phyloP scores from a whole-genome alignment of 2,329 filamentous ascomycete species.

The Ophiostoma montium region DNA sequence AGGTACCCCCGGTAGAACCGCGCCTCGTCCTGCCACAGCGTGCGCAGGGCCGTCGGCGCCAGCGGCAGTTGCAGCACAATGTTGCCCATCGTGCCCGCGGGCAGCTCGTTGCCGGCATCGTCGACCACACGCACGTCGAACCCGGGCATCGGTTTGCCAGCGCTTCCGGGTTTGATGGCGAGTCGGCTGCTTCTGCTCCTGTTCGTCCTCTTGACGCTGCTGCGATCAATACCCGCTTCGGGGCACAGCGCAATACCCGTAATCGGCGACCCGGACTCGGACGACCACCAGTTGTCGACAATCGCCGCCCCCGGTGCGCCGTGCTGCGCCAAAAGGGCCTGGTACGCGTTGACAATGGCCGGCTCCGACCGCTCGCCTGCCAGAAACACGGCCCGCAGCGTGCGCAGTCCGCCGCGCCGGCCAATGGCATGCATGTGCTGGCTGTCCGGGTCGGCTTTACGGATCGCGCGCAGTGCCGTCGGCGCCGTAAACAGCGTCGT shows the following conservation, averaged over 20 bases:
- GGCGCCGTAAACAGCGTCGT: constrained; percentile 78
- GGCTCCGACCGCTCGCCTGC: constrained; percentile 86
- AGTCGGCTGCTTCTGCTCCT: constrained; percentile 22
- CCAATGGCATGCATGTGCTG: constrained; percentile 49
- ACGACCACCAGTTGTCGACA: constrained; percentile 49
- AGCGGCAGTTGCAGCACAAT: constrained; percentile 75
- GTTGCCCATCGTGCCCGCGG: constrained; percentile 71
- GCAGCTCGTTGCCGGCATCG: constrained; percentile 59
- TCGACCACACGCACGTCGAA: constrained; percentile 80
- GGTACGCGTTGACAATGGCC: constrained; percentile 68
- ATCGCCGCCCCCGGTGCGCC: constrained; percentile 47
- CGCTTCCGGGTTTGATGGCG: constrained; percentile 65
- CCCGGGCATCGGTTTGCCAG: constrained; percentile 81
- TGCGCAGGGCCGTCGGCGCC: constrained; percentile 74
- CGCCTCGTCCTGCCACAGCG: constrained; percentile 72
- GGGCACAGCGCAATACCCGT: constrained; percentile 42
- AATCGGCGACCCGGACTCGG: constrained; percentile 44
- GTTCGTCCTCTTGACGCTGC: constrained; percentile 20
- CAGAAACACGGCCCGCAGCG: constrained; percentile 62
- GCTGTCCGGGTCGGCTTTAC: constrained; percentile 70
- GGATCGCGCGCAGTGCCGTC: constrained; percentile 74
- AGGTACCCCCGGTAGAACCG: constrained; percentile 78
- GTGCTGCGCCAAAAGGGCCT: constrained; percentile 53
- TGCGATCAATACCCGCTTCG: constrained; percentile 35
- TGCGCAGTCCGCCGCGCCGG: constrained; percentile 53